Base-by-base conservation (phyloP, 306 rosid species). In the Datisca glomerata region DNA sequence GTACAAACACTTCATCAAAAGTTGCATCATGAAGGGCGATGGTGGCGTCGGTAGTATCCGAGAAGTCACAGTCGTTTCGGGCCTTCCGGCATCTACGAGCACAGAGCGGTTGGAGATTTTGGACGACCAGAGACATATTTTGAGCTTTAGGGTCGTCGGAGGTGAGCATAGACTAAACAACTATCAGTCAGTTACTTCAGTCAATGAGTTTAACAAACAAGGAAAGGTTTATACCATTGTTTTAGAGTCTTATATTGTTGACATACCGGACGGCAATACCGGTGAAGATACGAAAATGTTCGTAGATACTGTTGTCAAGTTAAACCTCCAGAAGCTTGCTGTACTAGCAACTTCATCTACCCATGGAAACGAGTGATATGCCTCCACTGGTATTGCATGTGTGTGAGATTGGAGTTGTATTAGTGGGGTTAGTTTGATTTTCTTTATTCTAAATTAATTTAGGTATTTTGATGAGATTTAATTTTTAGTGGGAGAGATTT, bases 211-310 rank as follows among this genome's bases (percentile, higher is more conserved):
- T 22, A 25, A 41, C 9, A 24, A 41, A 5, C 65, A 69, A 0
- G 73, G 63, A 3, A 66, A 66, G 64, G 75, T 53, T 7, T 80
- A 78, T 31, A 75, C 93, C 0, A 24, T 89, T 12, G 91, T 89
- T 0, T 65, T 89, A 59, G 98, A 89, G 51, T 89, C 98, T 3
- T 89, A 80, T 21, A 20, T 75, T 12, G 98, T 89, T 8, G 77
- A 89, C 20, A 78, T 89, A 43, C 98, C 98, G 0, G 74, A 75
- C 23, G 98, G 98, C 11, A 89, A 89, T 34, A 77, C 95, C 1
- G 79, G 61, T 2, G 93, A 72, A 23, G 98, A 89, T 22, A 89
- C 98, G 0, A 80, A 80, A 80, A 83, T 84, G 93, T 89, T 84
- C 10, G 80, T 24, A 1, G 98, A 89, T 41, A 89, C 93, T 2